Evolutionary conservation across 2,329 filamentous ascomycete species (phyloP), one percentile per base, ranked within the genome.

Genomic region (Septoria petroselini): DNA sequence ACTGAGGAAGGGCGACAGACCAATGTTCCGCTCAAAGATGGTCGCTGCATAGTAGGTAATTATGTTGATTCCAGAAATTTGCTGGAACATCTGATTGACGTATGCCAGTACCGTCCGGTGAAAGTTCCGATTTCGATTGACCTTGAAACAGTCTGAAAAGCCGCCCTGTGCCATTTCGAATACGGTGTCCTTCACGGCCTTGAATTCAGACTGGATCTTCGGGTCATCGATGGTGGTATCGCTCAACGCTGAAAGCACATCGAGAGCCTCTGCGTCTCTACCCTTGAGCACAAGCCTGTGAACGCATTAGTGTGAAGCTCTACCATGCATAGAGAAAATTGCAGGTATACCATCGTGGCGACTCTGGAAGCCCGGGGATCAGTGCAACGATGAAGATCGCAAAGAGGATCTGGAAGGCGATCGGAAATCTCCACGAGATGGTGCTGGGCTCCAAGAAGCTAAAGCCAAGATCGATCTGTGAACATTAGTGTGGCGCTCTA

Each of bases 401-500:
- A 45, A 82, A 76, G 27, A 79, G 59, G 55, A 80, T 79, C 63
- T 82, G 79, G 62, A 82, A 78, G 1, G 60, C 57, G n/a, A 81
- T 72, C 0, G 78, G 78, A 52, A 80, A 77, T 40, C 78, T 70
- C 78, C 78, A 81, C 15, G 73, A 65, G n/a, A 74, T 66, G 7
- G 69, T 68, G 41, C 55, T 71, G 4, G 71, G 71, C 44, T 75
- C 61, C 9, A 62, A 14, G 51, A 66, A 67, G 27, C 51, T 60
- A 46, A 66, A 60, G 15, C 74, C 73, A 43, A 76, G 72, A 54
- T 78, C 73, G 54, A 76, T 67, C n/a, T n/a, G n/a, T n/a, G n/a
- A n/a, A n/a, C n/a, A n/a, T n/a, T n/a, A n/a, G n/a, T n/a, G n/a
- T n/a, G n/a, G n/a, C n/a, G n/a, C n/a, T n/a, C n/a, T n/a, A n/a